phyloP scores from a whole-genome alignment of 2,329 filamentous ascomycete species.

The Pseudocercospora crystallina region DNA sequence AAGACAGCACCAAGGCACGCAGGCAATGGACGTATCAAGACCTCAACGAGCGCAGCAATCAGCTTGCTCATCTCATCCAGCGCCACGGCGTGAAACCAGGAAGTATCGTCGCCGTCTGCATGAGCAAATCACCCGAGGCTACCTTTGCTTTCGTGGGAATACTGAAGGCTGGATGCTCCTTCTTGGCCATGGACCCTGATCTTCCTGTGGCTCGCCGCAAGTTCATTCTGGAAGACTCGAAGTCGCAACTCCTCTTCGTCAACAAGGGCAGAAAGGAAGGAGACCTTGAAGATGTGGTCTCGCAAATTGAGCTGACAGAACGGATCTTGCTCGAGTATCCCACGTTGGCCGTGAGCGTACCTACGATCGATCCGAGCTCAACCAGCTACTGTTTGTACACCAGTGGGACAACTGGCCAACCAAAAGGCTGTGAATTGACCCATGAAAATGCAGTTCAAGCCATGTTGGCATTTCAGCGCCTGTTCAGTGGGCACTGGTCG shows the following conservation, averaged over 20 bases:
- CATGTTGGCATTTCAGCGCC: constrained; percentile 78
- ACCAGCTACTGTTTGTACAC: constrained; percentile 85
- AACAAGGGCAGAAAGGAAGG: constrained; percentile 27
- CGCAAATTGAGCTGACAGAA: constrained; percentile 20
- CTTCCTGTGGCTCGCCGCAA: constrained; percentile 71
- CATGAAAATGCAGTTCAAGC: constrained; percentile 88
- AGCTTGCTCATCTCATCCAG: constrained; percentile 65
- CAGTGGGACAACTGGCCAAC: constrained; percentile 80
- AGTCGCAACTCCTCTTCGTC: constrained; percentile 51
- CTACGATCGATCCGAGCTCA: constrained; percentile 48
- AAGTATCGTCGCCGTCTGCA: constrained; percentile 71
- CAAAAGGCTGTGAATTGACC: constrained; percentile 84
- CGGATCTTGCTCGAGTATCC: constrained; percentile 18
- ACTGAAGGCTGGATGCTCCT: constrained; percentile 77
- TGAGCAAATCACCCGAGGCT: constrained; percentile 81
- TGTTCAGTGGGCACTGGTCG: constrained; percentile 77
- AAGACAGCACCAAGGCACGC: constrained; percentile 47
- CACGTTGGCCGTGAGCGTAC: constrained; percentile 36
- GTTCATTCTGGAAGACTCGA: constrained; percentile 76
- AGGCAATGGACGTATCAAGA: constrained; percentile 72
- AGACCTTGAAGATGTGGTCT: constrained; percentile 13
- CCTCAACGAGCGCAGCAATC: constrained; percentile 69
- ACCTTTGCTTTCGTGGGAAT: constrained; percentile 81
- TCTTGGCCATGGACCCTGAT: constrained; percentile 74
- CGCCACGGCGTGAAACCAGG: constrained; percentile 53